A percentile compares a stretch with the other conserved stretches of the same genome.
Conservation (phyloP, 2,329 filamentous ascomycete genomes). For the Cordyceps fumosorosea region DNA sequence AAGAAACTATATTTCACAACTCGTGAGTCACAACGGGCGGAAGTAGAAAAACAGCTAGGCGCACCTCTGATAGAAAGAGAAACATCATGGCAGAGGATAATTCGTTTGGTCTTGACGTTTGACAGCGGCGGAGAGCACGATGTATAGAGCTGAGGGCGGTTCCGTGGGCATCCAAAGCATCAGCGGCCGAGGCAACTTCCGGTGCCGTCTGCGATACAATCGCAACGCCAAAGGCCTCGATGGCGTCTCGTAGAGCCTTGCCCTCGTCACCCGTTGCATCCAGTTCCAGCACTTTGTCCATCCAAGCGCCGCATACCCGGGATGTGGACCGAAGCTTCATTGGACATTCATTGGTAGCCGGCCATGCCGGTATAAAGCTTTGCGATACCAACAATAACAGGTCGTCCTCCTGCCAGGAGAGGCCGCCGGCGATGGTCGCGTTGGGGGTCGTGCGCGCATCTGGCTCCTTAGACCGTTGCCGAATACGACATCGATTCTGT, state of each 20-base stretch:
- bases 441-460: background rate
- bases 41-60: background rate
- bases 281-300: slow-evolving; percentile 30
- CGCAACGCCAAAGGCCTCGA: slow-evolving; percentile 27
- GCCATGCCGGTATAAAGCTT: background rate
- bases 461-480: background rate
- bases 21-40: background rate
- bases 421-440: background rate
- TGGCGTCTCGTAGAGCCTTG: slow-evolving; percentile 22
- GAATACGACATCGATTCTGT: background rate
- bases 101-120: slow-evolving; percentile 21
- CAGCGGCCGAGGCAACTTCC: background rate
- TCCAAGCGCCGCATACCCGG: slow-evolving; percentile 34
- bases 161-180: background rate
- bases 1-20: background rate
- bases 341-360: background rate
- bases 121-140: slow-evolving; percentile 18
- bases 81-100: slow-evolving; percentile 30
- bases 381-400: background rate
- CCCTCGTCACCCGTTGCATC: slow-evolving; percentile 16
- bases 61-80: slow-evolving; percentile 24
- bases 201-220: slow-evolving; percentile 20
- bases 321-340: slow-evolving; percentile 22
- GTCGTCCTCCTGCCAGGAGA: background rate
- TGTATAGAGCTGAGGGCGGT: background rate